phyloP scores from a whole-genome alignment of 768 basidiomycete genomes.

The Lactarius hatsudake region DNA sequence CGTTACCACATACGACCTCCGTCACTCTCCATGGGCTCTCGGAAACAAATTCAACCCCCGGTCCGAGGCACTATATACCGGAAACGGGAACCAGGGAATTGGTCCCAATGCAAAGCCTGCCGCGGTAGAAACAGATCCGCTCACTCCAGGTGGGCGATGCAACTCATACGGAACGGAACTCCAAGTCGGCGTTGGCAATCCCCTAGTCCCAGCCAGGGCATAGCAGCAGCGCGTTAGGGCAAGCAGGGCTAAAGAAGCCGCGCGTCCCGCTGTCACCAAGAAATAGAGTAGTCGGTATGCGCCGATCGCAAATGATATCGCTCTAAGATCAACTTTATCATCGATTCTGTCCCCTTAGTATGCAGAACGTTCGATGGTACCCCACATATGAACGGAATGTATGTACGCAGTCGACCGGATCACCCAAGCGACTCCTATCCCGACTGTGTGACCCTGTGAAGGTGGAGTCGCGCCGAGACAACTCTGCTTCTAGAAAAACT shows the following conservation, averaged over 20 bases:
- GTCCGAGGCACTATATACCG: neutral
- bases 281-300: neutral
- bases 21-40: neutral
- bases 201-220: neutral
- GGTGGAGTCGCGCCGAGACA: neutral
- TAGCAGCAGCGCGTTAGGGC: neutral
- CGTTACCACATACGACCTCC: neutral
- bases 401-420: neutral
- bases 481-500: constrained; percentile 6
- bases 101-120: neutral
- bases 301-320: neutral
- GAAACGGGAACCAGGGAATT: neutral
- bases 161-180: neutral
- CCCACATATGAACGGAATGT: neutral
- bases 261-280: neutral
- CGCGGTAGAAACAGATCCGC: neutral
- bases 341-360: neutral
- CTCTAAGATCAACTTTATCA: neutral
- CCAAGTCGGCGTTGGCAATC: neutral
- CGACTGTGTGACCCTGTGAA: neutral
- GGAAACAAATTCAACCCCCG: neutral
- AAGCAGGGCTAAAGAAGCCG: neutral
- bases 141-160: neutral
- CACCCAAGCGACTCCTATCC: neutral
- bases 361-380: neutral